These are phyloP conservation scores for Aspergillus nomiae DNA, from an alignment of 2,329 filamentous ascomycete species.

Conservation along the genomic window DNA sequence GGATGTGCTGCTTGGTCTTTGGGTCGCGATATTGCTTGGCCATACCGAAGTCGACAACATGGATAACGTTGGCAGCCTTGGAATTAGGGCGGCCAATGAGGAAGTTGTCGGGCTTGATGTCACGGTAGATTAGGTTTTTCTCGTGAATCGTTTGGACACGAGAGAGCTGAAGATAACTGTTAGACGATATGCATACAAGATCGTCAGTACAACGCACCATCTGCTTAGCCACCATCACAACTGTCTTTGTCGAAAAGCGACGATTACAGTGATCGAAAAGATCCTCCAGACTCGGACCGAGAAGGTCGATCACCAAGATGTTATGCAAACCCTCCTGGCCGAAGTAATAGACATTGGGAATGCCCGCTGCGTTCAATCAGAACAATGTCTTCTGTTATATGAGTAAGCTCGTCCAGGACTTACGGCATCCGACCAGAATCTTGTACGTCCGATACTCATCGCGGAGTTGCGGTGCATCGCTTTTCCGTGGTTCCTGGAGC, in stretches of 20 bases:
- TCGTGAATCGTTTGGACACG: slow-evolving; percentile 94
- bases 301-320: slow-evolving; percentile 95
- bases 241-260: slow-evolving; percentile 94
- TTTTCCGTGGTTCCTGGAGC: slow-evolving; percentile 91
- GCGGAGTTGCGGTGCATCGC: slow-evolving; percentile 93
- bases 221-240: slow-evolving; percentile 98
- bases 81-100: slow-evolving; percentile 89
- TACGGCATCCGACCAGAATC: slow-evolving; percentile 97
- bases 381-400: slow-evolving; percentile 8
- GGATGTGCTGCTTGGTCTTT: slow-evolving; percentile 98
- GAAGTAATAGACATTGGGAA: slow-evolving; percentile 99
- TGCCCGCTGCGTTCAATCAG: slow-evolving; percentile 69
- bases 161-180: slow-evolving; percentile 65
- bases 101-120: slow-evolving; percentile 99
- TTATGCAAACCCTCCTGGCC: slow-evolving; percentile 98
- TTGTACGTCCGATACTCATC: slow-evolving; percentile 99
- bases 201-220: slow-evolving; percentile 65
- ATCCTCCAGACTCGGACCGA: slow-evolving; percentile 92
- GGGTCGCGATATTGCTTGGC: slow-evolving; percentile 98
- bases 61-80: slow-evolving; percentile 96
- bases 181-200: slow-evolving; percentile 4
- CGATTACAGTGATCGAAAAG: slow-evolving; percentile 97
- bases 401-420: slow-evolving; percentile 51
- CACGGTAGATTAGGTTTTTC: slow-evolving; percentile 98
- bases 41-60: slow-evolving; percentile 99